Conservation (phyloP, 352 stramenopile species). For the Globisporangium acanthophoron region DNA sequence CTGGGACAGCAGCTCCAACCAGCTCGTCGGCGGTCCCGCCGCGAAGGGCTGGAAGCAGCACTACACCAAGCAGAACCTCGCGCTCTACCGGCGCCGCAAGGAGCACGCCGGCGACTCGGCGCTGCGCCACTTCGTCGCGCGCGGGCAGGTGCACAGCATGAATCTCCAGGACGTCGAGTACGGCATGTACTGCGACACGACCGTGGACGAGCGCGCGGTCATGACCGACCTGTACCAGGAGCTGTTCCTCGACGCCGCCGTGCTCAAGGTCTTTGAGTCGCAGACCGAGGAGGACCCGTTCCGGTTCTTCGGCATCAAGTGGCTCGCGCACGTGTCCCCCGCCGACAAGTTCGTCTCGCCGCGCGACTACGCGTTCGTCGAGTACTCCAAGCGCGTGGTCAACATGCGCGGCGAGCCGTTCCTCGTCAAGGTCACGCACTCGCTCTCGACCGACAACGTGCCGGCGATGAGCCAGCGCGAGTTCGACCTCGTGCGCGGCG, state of each 20-base stretch:
- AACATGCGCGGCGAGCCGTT: slow-evolving; percentile 30
- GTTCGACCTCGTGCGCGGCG: slow-evolving; percentile 36
- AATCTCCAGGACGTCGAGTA: slow-evolving; percentile 46
- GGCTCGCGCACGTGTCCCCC: slow-evolving; percentile 33
- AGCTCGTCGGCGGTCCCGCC: slow-evolving; percentile 23
- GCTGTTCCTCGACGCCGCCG: slow-evolving; percentile 35
- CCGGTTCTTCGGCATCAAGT: slow-evolving; percentile 48
- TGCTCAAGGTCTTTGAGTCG: slow-evolving; percentile 31
- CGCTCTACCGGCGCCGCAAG: slow-evolving; percentile 42
- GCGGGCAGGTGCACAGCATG: slow-evolving; percentile 41
- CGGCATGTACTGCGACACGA: slow-evolving; percentile 41
- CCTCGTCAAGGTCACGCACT: slow-evolving; percentile 41
- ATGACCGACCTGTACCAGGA: slow-evolving; percentile 39
- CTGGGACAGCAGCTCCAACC: slow-evolving; percentile 45
- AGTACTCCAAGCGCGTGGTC: slow-evolving; percentile 31
- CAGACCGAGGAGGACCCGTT: slow-evolving; percentile 32
- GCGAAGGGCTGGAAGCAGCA: slow-evolving; percentile 49
- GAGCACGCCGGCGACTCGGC: slow-evolving; percentile 18
- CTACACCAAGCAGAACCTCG: slow-evolving; percentile 44
- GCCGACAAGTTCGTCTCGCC: slow-evolving; percentile 46
- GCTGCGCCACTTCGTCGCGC: slow-evolving; percentile 37
- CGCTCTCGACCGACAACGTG: slow-evolving; percentile 25
- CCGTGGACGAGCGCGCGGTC: slow-evolving; percentile 37
- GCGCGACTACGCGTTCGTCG: slow-evolving; percentile 42
- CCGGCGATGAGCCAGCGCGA: slow-evolving; percentile 33